Percentiles rank a stretch among this genome's conserved stretches.
These are phyloP conservation scores for Fusarium xyrophilum DNA, from an alignment of 2,329 filamentous ascomycete species.

Conservation along the genomic window DNA sequence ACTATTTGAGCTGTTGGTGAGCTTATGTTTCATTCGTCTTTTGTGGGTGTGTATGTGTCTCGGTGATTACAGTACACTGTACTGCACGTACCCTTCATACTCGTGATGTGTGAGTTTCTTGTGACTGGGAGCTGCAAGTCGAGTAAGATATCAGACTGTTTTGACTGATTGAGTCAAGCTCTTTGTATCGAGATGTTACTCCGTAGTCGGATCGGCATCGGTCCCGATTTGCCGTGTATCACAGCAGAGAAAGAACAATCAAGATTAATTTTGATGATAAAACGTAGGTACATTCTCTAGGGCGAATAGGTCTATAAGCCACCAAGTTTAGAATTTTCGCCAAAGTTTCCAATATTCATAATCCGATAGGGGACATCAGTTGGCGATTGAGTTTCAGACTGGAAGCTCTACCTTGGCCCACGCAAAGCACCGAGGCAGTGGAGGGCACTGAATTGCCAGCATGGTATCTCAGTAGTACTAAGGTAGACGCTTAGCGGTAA, in stretches of 20 bases:
- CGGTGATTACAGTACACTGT: background rate
- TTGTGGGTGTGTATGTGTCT: background rate
- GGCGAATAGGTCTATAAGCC: background rate
- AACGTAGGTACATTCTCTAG: background rate
- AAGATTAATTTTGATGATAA: background rate
- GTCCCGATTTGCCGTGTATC: slow-evolving; percentile 24
- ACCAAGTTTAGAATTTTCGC: background rate
- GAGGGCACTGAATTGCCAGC: slow-evolving; percentile 11
- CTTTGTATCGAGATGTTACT: slow-evolving; percentile 15
- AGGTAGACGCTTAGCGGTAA: slow-evolving; percentile 21
- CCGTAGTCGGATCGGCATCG: slow-evolving; percentile 30
- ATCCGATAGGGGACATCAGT: background rate
- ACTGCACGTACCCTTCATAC: slow-evolving; percentile 37
- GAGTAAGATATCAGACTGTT: background rate
- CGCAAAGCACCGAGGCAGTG: background rate
- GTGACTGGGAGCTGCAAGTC: background rate
- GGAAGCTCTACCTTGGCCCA: background rate
- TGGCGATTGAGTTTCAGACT: background rate
- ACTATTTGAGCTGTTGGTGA: slow-evolving; percentile 59
- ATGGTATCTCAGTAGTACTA: background rate
- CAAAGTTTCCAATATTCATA: background rate
- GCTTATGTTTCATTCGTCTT: slow-evolving; percentile 4
- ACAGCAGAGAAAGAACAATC: background rate
- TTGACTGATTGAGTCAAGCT: slow-evolving; percentile 6
- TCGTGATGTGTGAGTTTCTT: background rate